Evolutionary conservation across 768 basidiomycete genomes (phyloP), one percentile per base, ranked within the genome.

Genomic region (Collybia sp.): DNA sequence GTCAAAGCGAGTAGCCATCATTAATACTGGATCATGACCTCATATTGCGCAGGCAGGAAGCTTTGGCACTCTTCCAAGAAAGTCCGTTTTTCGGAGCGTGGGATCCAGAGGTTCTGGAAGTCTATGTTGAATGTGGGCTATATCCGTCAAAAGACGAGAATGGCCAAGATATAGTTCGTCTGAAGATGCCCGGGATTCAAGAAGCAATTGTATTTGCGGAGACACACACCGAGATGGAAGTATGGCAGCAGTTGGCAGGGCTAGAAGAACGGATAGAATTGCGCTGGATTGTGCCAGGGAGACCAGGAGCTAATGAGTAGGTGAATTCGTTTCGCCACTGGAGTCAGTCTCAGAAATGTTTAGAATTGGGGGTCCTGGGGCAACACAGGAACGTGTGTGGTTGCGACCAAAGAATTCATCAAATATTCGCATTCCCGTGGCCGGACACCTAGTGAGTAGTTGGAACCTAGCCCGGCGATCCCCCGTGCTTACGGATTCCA

Each of bases 81-180:
- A 76, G 68, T 25, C 74, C 82, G 0, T 92, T 91, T 72, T 93
- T 92, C 60, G 53, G 56, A 2, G 64, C 71, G 1, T 92, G 89
- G 90, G 72, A 90, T 57, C 77, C 80, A 0, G 73, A 69, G 0
- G 80, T 77, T 3, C 68, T 92, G 19, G 63, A 69, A 33, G 45
- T 69, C 15, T 91, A 90, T 56, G 64, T 87, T 45, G 72, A 83
- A 20, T 71, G 78, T 48, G 87, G 73, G 2, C 64, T 85, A 5
- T 68, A 71, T 50, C 63, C 53, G 33, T 64, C 49, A 43, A 61
- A 43, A 2, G 62, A 67, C 40, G 53, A 61, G 16, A 38, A 53
- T 3, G 57, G 56, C 8, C 52, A 56, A 12, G 71, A 73, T 0
- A 63, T 68, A 1, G 72, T 80, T 9, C 69, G 59, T 36, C 75